Conservation (phyloP, 306 rosid species). For the Astragalus membranaceus region DNA sequence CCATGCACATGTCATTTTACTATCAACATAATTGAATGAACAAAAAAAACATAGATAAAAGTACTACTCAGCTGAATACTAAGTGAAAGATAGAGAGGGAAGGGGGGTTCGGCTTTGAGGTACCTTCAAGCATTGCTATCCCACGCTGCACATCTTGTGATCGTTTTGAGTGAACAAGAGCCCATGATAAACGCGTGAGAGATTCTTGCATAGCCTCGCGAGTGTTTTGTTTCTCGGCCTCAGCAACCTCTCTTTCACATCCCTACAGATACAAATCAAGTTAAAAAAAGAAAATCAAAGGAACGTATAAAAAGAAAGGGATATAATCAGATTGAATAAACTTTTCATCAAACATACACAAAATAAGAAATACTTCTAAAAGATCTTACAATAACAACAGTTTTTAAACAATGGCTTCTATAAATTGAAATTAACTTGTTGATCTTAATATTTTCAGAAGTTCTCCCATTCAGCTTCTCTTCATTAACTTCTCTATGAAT, state of each 20-base stretch:
- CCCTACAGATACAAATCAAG: slow-evolving; percentile 35
- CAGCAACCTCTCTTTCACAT: slow-evolving; percentile 80
- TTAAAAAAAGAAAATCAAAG: slow-evolving; percentile 9
- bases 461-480: background rate
- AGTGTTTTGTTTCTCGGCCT: slow-evolving; percentile 51
- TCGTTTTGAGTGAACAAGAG: slow-evolving; percentile 85
- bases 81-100: background rate
- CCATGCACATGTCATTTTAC: background rate
- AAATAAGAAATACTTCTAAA: background rate
- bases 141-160: slow-evolving; percentile 88
- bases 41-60: background rate
- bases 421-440: background rate
- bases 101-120: background rate
- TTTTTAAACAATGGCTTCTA: background rate
- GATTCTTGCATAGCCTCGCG: slow-evolving; percentile 53
- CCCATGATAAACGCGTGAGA: slow-evolving; percentile 83
- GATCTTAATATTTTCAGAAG: background rate
- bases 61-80: background rate
- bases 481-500: background rate
- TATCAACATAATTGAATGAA: background rate
- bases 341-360: background rate
- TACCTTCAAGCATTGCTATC: slow-evolving; percentile 91
- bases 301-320: background rate
- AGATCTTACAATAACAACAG: no score
- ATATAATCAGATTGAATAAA: background rate